A percentile compares a stretch with the other conserved stretches of the same genome.
phyloP scores from a whole-genome alignment of 2,329 filamentous ascomycete genomes.

The Aspergillus sp. region DNA sequence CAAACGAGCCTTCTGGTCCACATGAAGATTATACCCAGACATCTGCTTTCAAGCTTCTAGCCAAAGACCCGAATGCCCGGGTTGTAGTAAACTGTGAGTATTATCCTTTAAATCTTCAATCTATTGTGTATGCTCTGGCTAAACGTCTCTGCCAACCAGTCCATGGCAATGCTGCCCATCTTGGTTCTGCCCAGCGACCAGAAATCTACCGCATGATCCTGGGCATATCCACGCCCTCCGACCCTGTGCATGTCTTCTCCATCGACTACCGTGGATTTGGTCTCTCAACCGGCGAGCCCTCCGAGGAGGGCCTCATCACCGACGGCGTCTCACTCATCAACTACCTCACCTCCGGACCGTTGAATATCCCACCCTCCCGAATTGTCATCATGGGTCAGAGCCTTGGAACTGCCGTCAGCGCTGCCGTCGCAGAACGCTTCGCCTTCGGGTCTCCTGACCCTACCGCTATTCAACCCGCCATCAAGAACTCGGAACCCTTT shows the following conservation, averaged over 20 bases:
- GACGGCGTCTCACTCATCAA: constrained; percentile 71
- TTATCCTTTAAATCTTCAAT: not conserved
- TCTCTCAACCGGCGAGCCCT: constrained; percentile 71
- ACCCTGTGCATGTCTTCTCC: constrained; percentile 68
- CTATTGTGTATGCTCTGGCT: not conserved
- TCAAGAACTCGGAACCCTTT: constrained; percentile 55
- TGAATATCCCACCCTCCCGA: constrained; percentile 62
- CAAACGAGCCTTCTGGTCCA: constrained; percentile 51
- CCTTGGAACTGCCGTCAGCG: constrained; percentile 78
- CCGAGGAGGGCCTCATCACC: constrained; percentile 73
- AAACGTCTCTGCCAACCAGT: constrained; percentile 19
- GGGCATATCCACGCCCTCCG: constrained; percentile 60
- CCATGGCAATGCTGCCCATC: constrained; percentile 72
- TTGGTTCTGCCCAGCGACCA: constrained; percentile 73
- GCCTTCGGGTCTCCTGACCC: constrained; percentile 40
- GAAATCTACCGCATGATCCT: constrained; percentile 73
- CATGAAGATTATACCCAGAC: constrained; percentile 44
- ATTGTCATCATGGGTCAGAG: constrained; percentile 84
- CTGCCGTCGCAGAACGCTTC: constrained; percentile 69
- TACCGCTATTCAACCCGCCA: constrained; percentile 35
- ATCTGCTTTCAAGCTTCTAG: constrained; percentile 47
- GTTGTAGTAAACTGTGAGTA: constrained; percentile 53
- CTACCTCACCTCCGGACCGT: constrained; percentile 54
- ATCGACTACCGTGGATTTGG: constrained; percentile 92
- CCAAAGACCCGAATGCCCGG: constrained; percentile 45